A percentile compares a stretch with the other conserved stretches of the same genome.
Evolutionary conservation across 768 basidiomycete species (phyloP).

Genomic region (Pulveroboletus sp.): DNA sequence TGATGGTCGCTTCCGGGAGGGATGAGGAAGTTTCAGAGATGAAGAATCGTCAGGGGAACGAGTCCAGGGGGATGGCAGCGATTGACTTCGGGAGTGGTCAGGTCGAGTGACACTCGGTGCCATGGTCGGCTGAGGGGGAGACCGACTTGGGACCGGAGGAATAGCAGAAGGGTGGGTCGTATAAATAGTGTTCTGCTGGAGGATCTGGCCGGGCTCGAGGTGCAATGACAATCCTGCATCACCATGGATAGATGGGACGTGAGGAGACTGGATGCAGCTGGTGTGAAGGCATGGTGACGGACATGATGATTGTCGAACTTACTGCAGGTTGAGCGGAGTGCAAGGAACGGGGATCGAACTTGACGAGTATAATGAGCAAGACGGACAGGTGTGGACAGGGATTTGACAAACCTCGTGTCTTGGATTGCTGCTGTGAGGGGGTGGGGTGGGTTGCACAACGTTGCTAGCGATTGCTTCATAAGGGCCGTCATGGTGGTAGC

Average conservation of each 20-base stretch:
- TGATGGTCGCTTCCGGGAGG: conserved; percentile 1
- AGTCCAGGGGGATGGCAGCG: conserved; percentile 7
- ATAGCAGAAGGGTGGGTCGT: conserved; percentile 1
- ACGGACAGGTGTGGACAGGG: not conserved
- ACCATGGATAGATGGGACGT: not conserved
- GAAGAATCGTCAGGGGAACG: not conserved
- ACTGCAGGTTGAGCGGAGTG: conserved; percentile 16
- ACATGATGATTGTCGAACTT: conserved; percentile 4
- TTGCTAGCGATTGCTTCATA: conserved; percentile 57
- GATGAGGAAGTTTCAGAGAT: not conserved
- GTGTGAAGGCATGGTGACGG: conserved; percentile 9
- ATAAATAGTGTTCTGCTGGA: conserved; percentile 36
- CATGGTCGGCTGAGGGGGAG: conserved; percentile 1
- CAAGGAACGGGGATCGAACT: conserved; percentile 13
- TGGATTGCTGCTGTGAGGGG: conserved; percentile 2
- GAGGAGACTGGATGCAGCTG: conserved; percentile 6
- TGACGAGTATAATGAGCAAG: conserved; percentile 8
- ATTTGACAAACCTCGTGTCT: conserved; percentile 23
- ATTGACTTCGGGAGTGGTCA: conserved; percentile 11
- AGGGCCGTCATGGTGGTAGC: conserved; percentile 68
- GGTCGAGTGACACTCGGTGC: not conserved
- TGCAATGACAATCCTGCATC: conserved; percentile 43
- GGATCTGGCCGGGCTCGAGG: conserved; percentile 53
- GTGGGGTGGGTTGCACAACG: conserved; percentile 9
- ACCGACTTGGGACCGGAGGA: conserved; percentile 1